These are phyloP conservation scores for Stropharia rugosoannulata DNA, from an alignment of 768 basidiomycete species.

Conservation along the genomic window DNA sequence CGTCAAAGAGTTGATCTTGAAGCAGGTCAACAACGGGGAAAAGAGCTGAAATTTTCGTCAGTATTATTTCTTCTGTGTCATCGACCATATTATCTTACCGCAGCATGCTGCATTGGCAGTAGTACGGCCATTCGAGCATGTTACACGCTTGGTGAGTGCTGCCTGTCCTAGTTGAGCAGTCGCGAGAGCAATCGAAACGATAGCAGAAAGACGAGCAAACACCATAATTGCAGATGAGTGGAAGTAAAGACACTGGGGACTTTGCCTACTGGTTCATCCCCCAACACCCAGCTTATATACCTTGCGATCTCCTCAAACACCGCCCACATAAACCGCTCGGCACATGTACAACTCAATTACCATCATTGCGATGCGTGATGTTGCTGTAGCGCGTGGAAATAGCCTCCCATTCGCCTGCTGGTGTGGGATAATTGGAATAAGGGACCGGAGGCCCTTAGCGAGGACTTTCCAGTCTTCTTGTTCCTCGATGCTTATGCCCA, in stretches of 20 bases:
- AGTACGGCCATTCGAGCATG: conserved; percentile 13
- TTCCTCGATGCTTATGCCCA: no score
- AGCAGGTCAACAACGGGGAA: conserved; percentile 22
- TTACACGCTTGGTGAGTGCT: conserved; percentile 18
- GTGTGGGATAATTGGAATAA: no score
- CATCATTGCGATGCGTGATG: no score
- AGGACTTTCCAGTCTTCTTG: no score
- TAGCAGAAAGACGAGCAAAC: conserved; percentile 9
- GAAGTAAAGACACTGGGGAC: not conserved
- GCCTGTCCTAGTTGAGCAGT: conserved; percentile 11
- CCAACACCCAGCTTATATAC: not conserved
- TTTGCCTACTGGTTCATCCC: not conserved
- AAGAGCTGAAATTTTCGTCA: not conserved
- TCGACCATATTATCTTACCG: conserved; percentile 1
- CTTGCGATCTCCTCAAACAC: no score
- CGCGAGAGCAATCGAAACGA: conserved; percentile 5
- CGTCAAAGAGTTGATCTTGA: conserved; percentile 29
- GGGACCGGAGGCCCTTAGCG: no score
- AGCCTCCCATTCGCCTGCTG: no score
- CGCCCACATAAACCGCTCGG: no score
- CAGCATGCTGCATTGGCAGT: conserved; percentile 17
- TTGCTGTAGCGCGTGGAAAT: no score
- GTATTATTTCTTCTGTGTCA: not conserved
- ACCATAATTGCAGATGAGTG: conserved; percentile 2
- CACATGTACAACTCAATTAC: no score